These are phyloP conservation scores for Podila clonocystis DNA, from an alignment of 192 early-diverging fungal species.

Conservation along the genomic window DNA sequence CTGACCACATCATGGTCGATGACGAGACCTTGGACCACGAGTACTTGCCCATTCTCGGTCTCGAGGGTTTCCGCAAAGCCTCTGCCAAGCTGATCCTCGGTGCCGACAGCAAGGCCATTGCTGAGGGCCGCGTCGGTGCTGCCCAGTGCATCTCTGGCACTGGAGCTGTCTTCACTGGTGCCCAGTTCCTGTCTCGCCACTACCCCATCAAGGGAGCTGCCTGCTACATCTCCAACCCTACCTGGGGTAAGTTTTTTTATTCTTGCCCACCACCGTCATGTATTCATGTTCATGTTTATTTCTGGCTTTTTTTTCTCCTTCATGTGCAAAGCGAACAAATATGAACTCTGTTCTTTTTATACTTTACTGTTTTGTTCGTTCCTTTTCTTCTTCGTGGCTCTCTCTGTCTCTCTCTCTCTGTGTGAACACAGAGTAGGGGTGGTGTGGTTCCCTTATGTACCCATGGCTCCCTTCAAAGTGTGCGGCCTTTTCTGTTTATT, in stretches of 20 bases:
- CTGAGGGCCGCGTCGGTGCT: slow-evolving; percentile 74
- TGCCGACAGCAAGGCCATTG: slow-evolving; percentile 72
- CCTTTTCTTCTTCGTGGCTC: slow-evolving; percentile 1
- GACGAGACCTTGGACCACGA: slow-evolving; percentile 89
- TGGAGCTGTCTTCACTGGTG: slow-evolving; percentile 89
- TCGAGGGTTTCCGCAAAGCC: slow-evolving; percentile 80
- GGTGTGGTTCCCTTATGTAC: neutral
- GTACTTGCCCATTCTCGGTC: slow-evolving; percentile 91
- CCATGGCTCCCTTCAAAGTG: no score
- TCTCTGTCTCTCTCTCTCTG: neutral
- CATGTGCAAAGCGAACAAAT: slow-evolving; percentile 15
- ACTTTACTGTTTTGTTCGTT: slow-evolving; percentile 6
- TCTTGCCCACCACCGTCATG: no score
- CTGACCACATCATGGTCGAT: slow-evolving; percentile 75
- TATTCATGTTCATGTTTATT: slow-evolving; percentile 7
- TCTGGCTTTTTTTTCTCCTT: no score
- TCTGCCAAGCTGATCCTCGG: slow-evolving; percentile 88
- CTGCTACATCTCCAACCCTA: slow-evolving; percentile 93
- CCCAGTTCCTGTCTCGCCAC: slow-evolving; percentile 83
- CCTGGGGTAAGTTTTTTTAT: slow-evolving; percentile 82
- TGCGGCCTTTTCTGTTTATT: neutral
- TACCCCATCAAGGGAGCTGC: slow-evolving; percentile 65
- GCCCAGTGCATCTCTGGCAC: slow-evolving; percentile 97
- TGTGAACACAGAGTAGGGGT: no score
- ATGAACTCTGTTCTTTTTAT: slow-evolving; percentile 15